Evolutionary conservation across 176 grass and related monocot species (phyloP), one percentile per base, ranked within the genome.

Genomic region (Coix lacrymajobi): DNA sequence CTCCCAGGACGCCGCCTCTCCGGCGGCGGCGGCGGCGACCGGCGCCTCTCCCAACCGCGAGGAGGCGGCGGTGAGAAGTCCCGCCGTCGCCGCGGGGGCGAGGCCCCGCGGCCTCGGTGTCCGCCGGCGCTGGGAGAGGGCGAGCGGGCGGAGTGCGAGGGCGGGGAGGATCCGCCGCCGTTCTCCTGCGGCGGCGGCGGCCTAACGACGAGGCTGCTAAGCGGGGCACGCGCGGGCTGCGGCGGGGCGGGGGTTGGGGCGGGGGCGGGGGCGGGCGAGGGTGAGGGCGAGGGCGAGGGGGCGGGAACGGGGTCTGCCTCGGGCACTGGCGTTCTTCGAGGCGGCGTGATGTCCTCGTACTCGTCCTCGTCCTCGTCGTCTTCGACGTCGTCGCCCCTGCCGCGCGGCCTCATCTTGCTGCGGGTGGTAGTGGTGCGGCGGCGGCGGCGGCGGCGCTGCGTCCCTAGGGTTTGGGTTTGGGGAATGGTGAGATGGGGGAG

Each of bases 171-270:
- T 24, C 48, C 63, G 1, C 39, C 63, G 4, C 85, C 70, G 71
- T 84, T 81, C 28, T 71, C 81, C 25, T 70, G 73, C 12, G 69
- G 71, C 11, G 72, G 75, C 1, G 76, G 83, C 19, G 71, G 89
- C 66, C 62, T 83, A 19, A 91, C 77, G 24, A 91, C 85, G 24
- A 91, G 54, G 71, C 89, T 91, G 56, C 89, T 88, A 58, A 91
- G 89, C 1, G 65, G 81, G 8, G 85, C 66, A 2, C 89, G 89
- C 19, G 81, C 0, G 11, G 69, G 69, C 57, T 81, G 79, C 30
- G 72, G 61, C 12, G 56, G 62, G 52, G 69, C 44, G 1, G 79
- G 66, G 7, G 2, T 25, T 8, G 80, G 46, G 3, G 25, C 34
- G 1, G 69, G 57, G 20, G 63, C 54, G 11, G 52, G 17, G 9